Evolutionary conservation across 805 yeast species (phyloP), one percentile per base, ranked within the genome.

Genomic region (Kodamaea leandrae): DNA sequence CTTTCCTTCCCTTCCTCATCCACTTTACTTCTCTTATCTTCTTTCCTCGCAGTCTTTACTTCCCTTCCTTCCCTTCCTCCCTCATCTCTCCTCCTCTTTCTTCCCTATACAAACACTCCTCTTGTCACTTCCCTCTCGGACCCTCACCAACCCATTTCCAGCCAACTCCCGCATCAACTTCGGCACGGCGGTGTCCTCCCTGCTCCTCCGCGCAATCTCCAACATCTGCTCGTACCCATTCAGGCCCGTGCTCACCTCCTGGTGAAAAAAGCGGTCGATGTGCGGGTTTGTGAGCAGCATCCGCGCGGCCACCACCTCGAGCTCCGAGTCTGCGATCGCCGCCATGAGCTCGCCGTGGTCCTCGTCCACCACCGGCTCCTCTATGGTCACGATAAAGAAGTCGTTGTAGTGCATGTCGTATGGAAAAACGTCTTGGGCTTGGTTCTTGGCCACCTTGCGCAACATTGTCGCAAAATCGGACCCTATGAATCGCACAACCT

Each of bases 311-410:
- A 58, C 45, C 13, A 64, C 41, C 24, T 62, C 60, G 34, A 63
- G 57, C 6, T 50, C 56, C 6, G 55, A 38, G 4, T 39, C 24
- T n/a, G 54, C 59, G 9, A 65, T 29, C 10, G 50, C 15, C 3
- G 53, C 45, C 8, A 66, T 39, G 1, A 67, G 44, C 12, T 37
- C 45, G 1, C 43, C 28, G 48, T 66, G 71, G 34, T 57, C 47
- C 6, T 52, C 45, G 4, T 45, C 41, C 6, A 60, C 35, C 12
- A 59, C 51, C 10, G 60, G 54, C 3, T 47, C 45, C 41, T 65
- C 71, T 2, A 68, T 61, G 6, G 68, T 58, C 8, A 68, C 49
- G 8, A 66, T 33, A 34, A 47, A 47, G 32, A 52, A 57, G 19
- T 48, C 55, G 26, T 53, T 52, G 46, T 53, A 68, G 14, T 42